Evolutionary conservation across 2,329 filamentous ascomycete species (phyloP), one percentile per base, ranked within the genome.

Genomic region (Paraconiothyrium sp.): DNA sequence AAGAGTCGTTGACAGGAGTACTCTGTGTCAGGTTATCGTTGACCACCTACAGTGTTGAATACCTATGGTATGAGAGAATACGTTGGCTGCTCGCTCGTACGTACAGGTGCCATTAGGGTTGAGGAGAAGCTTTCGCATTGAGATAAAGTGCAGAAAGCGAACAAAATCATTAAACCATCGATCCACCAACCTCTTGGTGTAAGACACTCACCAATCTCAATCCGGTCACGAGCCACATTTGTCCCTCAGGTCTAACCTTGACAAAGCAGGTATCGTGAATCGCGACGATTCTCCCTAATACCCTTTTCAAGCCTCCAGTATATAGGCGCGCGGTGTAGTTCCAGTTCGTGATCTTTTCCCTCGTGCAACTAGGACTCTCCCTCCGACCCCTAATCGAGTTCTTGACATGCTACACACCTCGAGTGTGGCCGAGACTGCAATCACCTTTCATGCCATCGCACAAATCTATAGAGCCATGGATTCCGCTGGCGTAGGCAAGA

Each of bases 21-120:
- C 39, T 39, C n/a, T 24, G 32, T 37, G n/a, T 37, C 20, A 24
- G 11, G 27, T n/a, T 37, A 27, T 54, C 22, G 30, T 10, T n/a
- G 37, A 44, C 6, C 27, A 30, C 35, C 37, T 20, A 43, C 13
- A n/a, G 50, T 22, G 24, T n/a, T 13, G 27, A 11, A 24, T 30
- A 10, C 22, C 20, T 20, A 20, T 20, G 20, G 20, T 20, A 20
- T 20, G 22, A 37, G 14, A 43, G 20, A 30, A 13, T 43, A 16
- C 32, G 20, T 11, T 52, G 39, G 49, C 34, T 52, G 49, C 49
- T 39, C 34, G 24, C n/a, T 51, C 48, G 48, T 37, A 51, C 32
- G 9, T 51, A 16, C 16, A 52, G 34, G 34, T 37, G 32, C 32
- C 32, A 22, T 37, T 4, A 20, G 22, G 34, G 4, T 16, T 7